Conservation (phyloP, 2,329 filamentous ascomycete genomes). For the Claviceps pazoutovae region DNA sequence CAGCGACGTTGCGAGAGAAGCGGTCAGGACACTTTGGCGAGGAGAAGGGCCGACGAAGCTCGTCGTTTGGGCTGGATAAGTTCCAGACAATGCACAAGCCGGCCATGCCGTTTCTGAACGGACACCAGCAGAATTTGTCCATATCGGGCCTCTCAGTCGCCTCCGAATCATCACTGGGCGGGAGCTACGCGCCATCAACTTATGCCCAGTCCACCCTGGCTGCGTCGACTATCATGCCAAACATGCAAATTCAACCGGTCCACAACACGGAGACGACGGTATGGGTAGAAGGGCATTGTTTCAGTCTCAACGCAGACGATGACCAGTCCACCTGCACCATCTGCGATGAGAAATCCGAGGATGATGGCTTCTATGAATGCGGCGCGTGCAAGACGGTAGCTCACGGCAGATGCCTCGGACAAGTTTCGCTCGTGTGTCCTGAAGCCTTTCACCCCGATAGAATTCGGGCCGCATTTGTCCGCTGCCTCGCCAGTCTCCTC, state of each 20-base stretch:
- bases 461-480: slow-evolving; percentile 48
- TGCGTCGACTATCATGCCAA: slow-evolving; percentile 76
- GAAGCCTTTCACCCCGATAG: slow-evolving; percentile 48
- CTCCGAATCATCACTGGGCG: slow-evolving; percentile 55
- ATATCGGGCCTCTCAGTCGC: slow-evolving; percentile 46
- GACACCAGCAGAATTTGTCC: slow-evolving; percentile 44
- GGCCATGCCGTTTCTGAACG: slow-evolving; percentile 59
- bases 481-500: slow-evolving; percentile 50
- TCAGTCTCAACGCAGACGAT: slow-evolving; percentile 51
- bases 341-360: slow-evolving; percentile 60
- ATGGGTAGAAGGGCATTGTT: slow-evolving; percentile 76
- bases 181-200: slow-evolving; percentile 65
- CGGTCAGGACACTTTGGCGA: slow-evolving; percentile 83
- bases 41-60: slow-evolving; percentile 68
- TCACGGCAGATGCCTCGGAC: slow-evolving; percentile 47
- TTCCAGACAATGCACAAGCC: slow-evolving; percentile 53
- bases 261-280: slow-evolving; percentile 64
- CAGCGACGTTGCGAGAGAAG: slow-evolving; percentile 81
- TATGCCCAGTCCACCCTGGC: slow-evolving; percentile 79
- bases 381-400: slow-evolving; percentile 45
- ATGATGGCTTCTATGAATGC: slow-evolving; percentile 64
- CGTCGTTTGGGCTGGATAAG: slow-evolving; percentile 76
- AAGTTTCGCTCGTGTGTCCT: slow-evolving; percentile 49
- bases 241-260: slow-evolving; percentile 66
- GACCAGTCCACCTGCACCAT: slow-evolving; percentile 50